Conservation (phyloP, 768 basidiomycete species). For the Lanmaoa pseudosensibilis region DNA sequence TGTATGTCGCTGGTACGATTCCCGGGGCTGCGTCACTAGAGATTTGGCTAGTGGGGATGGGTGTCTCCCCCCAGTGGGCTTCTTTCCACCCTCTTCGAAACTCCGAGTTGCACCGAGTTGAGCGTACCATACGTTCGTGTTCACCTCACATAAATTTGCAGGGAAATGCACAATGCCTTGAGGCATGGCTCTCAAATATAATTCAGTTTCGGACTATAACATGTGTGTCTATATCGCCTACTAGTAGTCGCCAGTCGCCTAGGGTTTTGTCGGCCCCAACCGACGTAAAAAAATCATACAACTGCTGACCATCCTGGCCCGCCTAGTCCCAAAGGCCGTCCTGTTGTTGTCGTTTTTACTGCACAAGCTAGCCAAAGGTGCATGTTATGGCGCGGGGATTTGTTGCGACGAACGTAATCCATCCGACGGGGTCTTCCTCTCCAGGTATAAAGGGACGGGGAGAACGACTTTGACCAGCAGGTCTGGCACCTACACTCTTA, state of each 20-base stretch:
- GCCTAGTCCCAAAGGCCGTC: not conserved
- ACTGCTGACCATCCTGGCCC: not conserved
- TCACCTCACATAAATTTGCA: not conserved
- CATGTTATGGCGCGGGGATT: not conserved
- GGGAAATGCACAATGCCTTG: no score
- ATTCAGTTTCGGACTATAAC: no score
- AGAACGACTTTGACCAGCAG: not conserved
- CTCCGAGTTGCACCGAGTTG: not conserved
- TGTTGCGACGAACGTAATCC: slow-evolving; percentile 10
- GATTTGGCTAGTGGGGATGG: no score
- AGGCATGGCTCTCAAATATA: no score
- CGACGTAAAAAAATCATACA: not conserved
- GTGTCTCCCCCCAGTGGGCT: not conserved
- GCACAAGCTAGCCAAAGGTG: not conserved
- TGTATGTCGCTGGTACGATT: no score
- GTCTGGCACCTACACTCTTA: not conserved
- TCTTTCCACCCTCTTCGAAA: not conserved
- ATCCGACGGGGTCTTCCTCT: not conserved
- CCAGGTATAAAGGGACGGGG: slow-evolving; percentile 13
- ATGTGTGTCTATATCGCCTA: no score
- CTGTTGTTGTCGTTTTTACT: not conserved
- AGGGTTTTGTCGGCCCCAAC: not conserved
- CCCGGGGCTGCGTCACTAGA: no score
- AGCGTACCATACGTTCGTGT: not conserved
- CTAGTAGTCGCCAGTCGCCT: no score